Evolutionary conservation across 176 grass and related monocot genomes (phyloP).

Genomic region (Oryza meridionalis): DNA sequence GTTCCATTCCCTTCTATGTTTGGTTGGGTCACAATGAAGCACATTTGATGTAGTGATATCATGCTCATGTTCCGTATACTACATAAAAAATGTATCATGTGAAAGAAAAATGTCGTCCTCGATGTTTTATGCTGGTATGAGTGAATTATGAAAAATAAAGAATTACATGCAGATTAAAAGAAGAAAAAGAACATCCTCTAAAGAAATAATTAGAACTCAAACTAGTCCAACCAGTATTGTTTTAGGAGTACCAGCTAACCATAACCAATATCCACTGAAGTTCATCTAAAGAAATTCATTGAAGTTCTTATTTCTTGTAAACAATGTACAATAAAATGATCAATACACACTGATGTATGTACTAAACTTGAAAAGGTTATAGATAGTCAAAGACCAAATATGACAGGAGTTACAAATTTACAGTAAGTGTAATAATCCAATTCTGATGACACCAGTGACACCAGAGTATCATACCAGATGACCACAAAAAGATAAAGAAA

Average conservation of each 20-base stretch:
- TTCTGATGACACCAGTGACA: no score
- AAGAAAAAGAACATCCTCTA: neutral
- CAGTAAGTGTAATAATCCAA: neutral
- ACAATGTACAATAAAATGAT: neutral
- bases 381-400: neutral
- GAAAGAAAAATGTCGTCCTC: neutral
- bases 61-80: neutral
- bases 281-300: neutral
- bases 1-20: neutral
- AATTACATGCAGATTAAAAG: neutral
- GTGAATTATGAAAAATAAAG: neutral
- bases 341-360: neutral
- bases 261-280: neutral
- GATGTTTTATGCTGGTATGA: neutral
- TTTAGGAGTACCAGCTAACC: neutral
- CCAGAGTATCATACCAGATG: neutral
- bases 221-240: neutral
- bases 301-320: neutral
- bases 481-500: slow-evolving; percentile 10
- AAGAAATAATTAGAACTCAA: neutral
- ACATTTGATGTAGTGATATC: neutral
- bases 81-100: neutral
- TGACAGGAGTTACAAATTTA: neutral
- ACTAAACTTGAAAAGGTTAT: neutral
- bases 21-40: neutral